Percentiles rank a stretch among this genome's conserved stretches.
Evolutionary conservation across 495 filamentous ascomycete species (phyloP).

Genomic region (Geoglossum glabrum): DNA sequence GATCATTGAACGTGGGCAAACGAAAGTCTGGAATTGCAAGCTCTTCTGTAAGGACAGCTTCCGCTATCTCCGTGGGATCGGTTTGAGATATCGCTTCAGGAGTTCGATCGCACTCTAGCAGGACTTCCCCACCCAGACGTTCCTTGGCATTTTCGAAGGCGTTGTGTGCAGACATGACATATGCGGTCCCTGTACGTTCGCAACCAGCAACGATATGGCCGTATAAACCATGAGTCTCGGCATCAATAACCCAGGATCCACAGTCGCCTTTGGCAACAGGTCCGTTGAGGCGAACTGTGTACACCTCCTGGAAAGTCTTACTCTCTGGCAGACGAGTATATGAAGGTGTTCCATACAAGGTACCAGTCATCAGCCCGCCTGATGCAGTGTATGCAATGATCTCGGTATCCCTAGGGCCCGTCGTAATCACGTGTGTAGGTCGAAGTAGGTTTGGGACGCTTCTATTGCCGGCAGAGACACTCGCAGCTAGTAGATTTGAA

Average conservation of each 20-base stretch:
- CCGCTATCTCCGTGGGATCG: too few relatives aligned
- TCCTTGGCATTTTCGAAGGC: too few relatives aligned
- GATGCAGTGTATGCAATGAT: neutral
- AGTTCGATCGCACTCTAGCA: too few relatives aligned
- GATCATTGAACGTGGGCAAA: too few relatives aligned
- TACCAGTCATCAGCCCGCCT: neutral
- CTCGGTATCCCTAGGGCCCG: neutral
- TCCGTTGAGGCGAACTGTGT: conserved; percentile 1
- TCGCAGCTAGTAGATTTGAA: neutral
- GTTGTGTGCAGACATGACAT: too few relatives aligned
- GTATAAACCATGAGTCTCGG: neutral
- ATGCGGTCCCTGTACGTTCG: too few relatives aligned
- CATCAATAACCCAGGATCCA: conserved; percentile 7
- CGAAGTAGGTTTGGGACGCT: too few relatives aligned
- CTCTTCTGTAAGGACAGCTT: too few relatives aligned
- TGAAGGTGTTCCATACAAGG: neutral
- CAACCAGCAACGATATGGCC: conserved; percentile 8
- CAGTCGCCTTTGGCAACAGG: conserved; percentile 6
- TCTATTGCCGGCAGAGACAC: too few relatives aligned
- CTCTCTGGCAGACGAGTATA: neutral
- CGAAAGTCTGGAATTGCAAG: too few relatives aligned
- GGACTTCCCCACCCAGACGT: too few relatives aligned
- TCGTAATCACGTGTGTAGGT: neutral
- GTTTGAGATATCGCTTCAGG: too few relatives aligned
- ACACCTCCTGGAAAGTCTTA: conserved; percentile 6